Percentiles rank a stretch among this genome's conserved stretches.
These are phyloP conservation scores for Rhodamnia argentea DNA, from an alignment of 345 rosid genomes.

Conservation along the genomic window DNA sequence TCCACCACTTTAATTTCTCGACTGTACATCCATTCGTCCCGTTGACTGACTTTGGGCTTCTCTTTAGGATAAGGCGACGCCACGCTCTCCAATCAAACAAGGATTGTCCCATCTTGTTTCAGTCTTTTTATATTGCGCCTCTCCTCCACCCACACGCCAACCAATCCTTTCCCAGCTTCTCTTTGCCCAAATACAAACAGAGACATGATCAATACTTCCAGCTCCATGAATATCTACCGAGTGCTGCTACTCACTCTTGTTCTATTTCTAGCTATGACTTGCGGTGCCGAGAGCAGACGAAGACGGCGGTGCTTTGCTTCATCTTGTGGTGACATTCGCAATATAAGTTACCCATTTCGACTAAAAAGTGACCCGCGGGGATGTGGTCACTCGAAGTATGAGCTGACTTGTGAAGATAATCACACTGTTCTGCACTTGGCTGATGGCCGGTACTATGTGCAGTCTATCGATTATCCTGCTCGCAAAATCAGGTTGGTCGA, in stretches of 20 bases:
- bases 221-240: not conserved
- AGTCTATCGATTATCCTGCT: not conserved
- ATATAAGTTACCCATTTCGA: not conserved
- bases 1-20: not conserved
- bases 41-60: not conserved
- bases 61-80: not conserved
- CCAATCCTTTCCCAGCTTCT: too few species aligned
- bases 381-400: rapidly evolving
- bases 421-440: rapidly evolving
- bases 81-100: not conserved
- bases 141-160: too few species aligned
- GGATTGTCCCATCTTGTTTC: not conserved
- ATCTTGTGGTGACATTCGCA: not conserved
- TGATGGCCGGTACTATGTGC: not conserved
- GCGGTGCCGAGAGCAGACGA: not conserved
- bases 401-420: not conserved
- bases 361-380: rapidly evolving
- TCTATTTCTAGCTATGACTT: not conserved
- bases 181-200: too few species aligned
- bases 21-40: not conserved
- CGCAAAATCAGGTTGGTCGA: not conserved
- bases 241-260: not conserved
- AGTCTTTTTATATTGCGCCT: too few species aligned
- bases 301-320: rapidly evolving
- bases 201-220: too few species aligned